phyloP scores from a whole-genome alignment of 495 filamentous ascomycete genomes.

The Immersiella caudata region DNA sequence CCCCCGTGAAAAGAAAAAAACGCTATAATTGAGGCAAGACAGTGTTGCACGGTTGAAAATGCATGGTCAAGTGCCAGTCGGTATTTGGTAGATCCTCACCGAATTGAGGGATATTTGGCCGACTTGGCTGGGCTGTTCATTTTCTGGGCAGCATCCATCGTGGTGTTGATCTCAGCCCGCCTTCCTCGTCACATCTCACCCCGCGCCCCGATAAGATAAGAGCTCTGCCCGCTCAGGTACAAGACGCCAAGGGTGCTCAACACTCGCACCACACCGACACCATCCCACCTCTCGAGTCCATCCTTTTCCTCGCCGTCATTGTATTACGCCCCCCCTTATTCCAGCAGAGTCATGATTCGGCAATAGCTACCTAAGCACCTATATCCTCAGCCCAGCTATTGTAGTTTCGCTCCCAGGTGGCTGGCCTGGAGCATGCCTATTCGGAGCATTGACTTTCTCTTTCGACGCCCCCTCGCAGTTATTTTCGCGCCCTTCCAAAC shows the following conservation, averaged over 20 bases:
- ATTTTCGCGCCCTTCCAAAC: slow-evolving; percentile 32
- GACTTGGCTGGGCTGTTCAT: slow-evolving; percentile 13
- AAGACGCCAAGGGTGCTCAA: background rate
- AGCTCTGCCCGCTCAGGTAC: slow-evolving; percentile 25
- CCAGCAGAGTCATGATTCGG: slow-evolving; percentile 8
- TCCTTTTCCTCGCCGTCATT: background rate
- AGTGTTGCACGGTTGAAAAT: slow-evolving; percentile 6
- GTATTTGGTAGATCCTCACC: slow-evolving; percentile 8
- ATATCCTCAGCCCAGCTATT: slow-evolving; percentile 15
- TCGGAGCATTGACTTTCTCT: slow-evolving; percentile 18
- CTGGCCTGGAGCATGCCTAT: slow-evolving; percentile 35
- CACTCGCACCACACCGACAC: background rate
- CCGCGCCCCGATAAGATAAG: slow-evolving; percentile 42
- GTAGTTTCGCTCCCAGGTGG: slow-evolving; percentile 25
- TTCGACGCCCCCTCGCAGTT: slow-evolving; percentile 30
- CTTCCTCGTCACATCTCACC: slow-evolving; percentile 21
- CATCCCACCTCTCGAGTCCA: background rate
- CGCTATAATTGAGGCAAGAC: background rate
- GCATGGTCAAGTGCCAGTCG: slow-evolving; percentile 4
- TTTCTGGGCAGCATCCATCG: background rate
- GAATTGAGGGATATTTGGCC: slow-evolving; percentile 29
- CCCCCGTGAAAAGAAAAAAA: slow-evolving; percentile 3
- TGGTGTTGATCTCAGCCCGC: slow-evolving; percentile 1
- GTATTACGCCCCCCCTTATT: background rate
- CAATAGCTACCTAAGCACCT: slow-evolving; percentile 3